These are phyloP conservation scores for Cochlearia excelsa DNA, from an alignment of 345 rosid genomes.

Conservation along the genomic window DNA sequence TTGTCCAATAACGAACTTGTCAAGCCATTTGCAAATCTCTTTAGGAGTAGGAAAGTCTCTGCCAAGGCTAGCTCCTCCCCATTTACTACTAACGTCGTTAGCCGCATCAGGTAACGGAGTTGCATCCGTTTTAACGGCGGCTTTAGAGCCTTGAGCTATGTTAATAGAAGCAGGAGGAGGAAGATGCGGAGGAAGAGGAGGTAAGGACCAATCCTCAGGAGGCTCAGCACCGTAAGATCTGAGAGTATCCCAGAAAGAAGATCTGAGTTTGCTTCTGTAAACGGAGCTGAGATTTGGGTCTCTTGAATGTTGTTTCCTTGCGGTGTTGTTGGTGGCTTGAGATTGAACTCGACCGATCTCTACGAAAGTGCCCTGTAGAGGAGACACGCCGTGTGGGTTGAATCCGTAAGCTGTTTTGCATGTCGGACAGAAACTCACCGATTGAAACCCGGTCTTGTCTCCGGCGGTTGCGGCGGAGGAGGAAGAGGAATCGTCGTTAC, in stretches of 20 bases:
- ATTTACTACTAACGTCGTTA: slow-evolving; percentile 37
- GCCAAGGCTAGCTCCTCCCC: slow-evolving; percentile 91
- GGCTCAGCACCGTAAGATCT: slow-evolving; percentile 67
- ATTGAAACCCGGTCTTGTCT: slow-evolving; percentile 41
- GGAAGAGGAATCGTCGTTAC: slow-evolving; percentile 28
- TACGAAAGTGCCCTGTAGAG: slow-evolving; percentile 80
- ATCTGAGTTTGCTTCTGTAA: slow-evolving; percentile 19
- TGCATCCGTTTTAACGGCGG: slow-evolving; percentile 53
- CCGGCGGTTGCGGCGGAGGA: slow-evolving; percentile 1
- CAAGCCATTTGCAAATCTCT: slow-evolving; percentile 83
- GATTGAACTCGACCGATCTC: slow-evolving; percentile 62
- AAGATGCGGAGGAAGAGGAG: slow-evolving; percentile 49
- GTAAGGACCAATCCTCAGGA: slow-evolving; percentile 64
- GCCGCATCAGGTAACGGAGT: slow-evolving; percentile 42
- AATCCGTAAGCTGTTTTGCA: slow-evolving; percentile 86
- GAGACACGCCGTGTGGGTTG: slow-evolving; percentile 57
- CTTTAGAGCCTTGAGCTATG: slow-evolving; percentile 55
- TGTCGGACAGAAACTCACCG: slow-evolving; percentile 80
- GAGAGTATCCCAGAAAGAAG: slow-evolving; percentile 73
- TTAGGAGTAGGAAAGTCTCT: slow-evolving; percentile 90
- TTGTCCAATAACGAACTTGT: slow-evolving; percentile 89
- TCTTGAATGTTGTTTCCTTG: slow-evolving; percentile 31
- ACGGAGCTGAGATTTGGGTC: slow-evolving; percentile 19
- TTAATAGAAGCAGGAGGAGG: slow-evolving; percentile 39
- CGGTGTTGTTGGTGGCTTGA: slow-evolving; percentile 16